A percentile compares a stretch with the other conserved stretches of the same genome.
Conservation (phyloP, 805 yeast species). For the Metschnikowia cerradonensis region DNA sequence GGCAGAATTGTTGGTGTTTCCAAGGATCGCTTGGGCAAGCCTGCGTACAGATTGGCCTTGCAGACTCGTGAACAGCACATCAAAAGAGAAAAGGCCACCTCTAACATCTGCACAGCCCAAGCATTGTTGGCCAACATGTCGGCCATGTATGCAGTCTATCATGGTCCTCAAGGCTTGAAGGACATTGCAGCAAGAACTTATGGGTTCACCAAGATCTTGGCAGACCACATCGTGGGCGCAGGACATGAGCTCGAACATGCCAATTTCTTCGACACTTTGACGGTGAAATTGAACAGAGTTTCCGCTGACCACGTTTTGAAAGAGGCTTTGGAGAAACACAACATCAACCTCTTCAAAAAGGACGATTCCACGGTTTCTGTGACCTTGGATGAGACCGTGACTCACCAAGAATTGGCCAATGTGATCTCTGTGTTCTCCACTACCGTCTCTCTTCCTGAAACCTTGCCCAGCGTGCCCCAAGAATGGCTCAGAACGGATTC, state of each 20-base stretch:
- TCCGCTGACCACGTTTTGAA: slow-evolving; percentile 54
- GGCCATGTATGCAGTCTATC: slow-evolving; percentile 93
- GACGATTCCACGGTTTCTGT: slow-evolving; percentile 60
- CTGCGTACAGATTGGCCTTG: slow-evolving; percentile 87
- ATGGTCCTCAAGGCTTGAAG: slow-evolving; percentile 83
- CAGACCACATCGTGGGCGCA: slow-evolving; percentile 44
- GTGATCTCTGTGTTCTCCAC: slow-evolving; percentile 59
- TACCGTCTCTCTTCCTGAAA: slow-evolving; percentile 17
- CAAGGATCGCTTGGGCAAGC: slow-evolving; percentile 84
- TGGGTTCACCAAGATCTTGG: slow-evolving; percentile 70
- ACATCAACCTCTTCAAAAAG: slow-evolving; percentile 74
- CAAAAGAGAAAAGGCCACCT: slow-evolving; percentile 95
- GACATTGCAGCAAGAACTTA: slow-evolving; percentile 74
- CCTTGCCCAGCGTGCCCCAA: slow-evolving; percentile 49
- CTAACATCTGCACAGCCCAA: slow-evolving; percentile 97
- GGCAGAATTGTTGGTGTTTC: slow-evolving; percentile 94
- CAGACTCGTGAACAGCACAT: slow-evolving; percentile 99
- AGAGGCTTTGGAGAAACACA: slow-evolving; percentile 54
- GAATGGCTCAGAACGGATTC: slow-evolving; percentile 52
- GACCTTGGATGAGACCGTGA: slow-evolving; percentile 89
- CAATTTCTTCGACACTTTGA: slow-evolving; percentile 84
- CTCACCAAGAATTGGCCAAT: slow-evolving; percentile 53
- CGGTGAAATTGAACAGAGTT: slow-evolving; percentile 50
- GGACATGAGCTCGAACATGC: slow-evolving; percentile 51
- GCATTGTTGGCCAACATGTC: slow-evolving; percentile 93